Conservation (phyloP, 2,329 filamentous ascomycete genomes). For the Paecilomyces niveus region DNA sequence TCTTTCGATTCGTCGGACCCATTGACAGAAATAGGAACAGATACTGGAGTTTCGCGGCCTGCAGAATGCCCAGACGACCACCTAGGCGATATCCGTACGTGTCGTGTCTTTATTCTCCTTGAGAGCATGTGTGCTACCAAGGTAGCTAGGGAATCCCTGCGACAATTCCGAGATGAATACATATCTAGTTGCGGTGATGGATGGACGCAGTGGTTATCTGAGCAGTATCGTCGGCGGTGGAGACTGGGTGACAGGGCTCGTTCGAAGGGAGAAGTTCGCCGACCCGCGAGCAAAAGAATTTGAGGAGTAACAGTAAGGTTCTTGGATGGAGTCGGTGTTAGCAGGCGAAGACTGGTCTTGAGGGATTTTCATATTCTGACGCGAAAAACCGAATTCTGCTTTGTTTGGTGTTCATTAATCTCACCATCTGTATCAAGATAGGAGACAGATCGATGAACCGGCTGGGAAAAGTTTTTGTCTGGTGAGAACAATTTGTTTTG, state of each 20-base stretch:
- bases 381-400: background rate
- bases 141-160: constrained; percentile 27
- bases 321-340: background rate
- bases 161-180: constrained; percentile 21
- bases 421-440: background rate
- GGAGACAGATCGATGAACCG: background rate
- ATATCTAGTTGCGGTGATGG: constrained; percentile 10
- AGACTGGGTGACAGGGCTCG: background rate
- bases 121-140: constrained; percentile 25
- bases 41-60: background rate
- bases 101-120: constrained; percentile 27
- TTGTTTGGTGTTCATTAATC: background rate
- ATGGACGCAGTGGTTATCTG: background rate
- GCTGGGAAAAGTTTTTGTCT: background rate
- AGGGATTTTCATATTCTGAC: too few relatives aligned
- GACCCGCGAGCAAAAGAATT: background rate
- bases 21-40: background rate
- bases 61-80: background rate
- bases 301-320: background rate
- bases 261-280: background rate
- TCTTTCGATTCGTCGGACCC: constrained; percentile 16
- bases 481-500: background rate
- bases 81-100: constrained; percentile 18
- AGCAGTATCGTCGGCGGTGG: background rate
- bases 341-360: background rate